These are phyloP conservation scores for Colletotrichum costaricense DNA, from an alignment of 2,329 filamentous ascomycete genomes.

Conservation along the genomic window DNA sequence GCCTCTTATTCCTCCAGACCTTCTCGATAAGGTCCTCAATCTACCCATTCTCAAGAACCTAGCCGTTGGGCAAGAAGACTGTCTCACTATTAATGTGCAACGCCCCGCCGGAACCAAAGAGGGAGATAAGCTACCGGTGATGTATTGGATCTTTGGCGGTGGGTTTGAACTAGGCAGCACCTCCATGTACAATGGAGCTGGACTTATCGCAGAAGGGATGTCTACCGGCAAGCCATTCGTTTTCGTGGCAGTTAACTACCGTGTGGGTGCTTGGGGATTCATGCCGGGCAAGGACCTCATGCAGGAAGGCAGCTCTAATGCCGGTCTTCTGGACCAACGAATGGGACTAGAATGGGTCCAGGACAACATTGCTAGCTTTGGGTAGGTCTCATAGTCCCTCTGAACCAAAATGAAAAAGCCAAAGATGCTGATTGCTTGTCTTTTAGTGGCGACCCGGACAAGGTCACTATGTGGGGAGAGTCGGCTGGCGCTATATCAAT, in stretches of 20 bases:
- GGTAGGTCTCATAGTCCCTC: conserved; percentile 19
- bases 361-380: conserved; percentile 49
- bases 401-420: too few relatives aligned
- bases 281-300: conserved; percentile 51
- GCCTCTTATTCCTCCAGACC: conserved; percentile 41
- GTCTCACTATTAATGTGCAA: conserved; percentile 48
- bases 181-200: conserved; percentile 34
- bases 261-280: conserved; percentile 44
- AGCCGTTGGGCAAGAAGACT: conserved; percentile 45
- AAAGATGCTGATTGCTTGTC: background rate
- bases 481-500: conserved; percentile 70
- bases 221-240: conserved; percentile 48
- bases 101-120: conserved; percentile 38
- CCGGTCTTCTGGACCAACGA: conserved; percentile 46
- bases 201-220: conserved; percentile 38
- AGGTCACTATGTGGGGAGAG: conserved; percentile 75
- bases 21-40: conserved; percentile 23
- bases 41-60: conserved; percentile 17
- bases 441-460: conserved; percentile 67
- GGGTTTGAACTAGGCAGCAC: conserved; percentile 31
- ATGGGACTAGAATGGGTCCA: conserved; percentile 50
- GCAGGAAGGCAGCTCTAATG: conserved; percentile 56
- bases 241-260: conserved; percentile 45
- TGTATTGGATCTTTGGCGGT: conserved; percentile 33
- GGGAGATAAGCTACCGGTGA: conserved; percentile 37